A percentile compares a stretch with the other conserved stretches of the same genome.
These are phyloP conservation scores for Pilatotrama ljubarskyi DNA, from an alignment of 768 basidiomycete genomes.

Conservation along the genomic window DNA sequence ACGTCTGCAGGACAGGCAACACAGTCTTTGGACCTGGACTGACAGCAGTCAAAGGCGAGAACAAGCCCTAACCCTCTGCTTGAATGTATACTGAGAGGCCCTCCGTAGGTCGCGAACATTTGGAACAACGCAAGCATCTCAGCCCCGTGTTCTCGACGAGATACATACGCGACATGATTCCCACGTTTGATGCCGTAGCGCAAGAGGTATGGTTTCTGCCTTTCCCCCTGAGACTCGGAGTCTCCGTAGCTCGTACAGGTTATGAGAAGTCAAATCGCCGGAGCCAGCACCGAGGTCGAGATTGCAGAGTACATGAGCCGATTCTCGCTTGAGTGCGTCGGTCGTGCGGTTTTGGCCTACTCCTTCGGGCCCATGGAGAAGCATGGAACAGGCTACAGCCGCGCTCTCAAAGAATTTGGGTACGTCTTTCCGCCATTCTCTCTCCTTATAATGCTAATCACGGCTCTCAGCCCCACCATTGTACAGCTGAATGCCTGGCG, in stretches of 20 bases:
- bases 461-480: slow-evolving; percentile 10
- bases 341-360: slow-evolving; percentile 3
- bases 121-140: slow-evolving; percentile 10
- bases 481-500: neutral
- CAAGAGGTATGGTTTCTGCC: neutral
- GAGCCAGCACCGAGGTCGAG: slow-evolving; percentile 1
- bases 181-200: neutral
- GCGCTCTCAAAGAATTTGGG: slow-evolving; percentile 14
- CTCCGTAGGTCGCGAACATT: neutral
- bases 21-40: slow-evolving; percentile 4
- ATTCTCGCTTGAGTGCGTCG: slow-evolving; percentile 11
- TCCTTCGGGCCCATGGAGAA: slow-evolving; percentile 10
- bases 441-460: neutral
- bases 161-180: neutral
- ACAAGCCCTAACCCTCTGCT: neutral
- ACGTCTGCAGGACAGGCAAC: neutral
- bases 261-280: neutral
- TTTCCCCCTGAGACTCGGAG: neutral
- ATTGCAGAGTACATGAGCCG: slow-evolving; percentile 3
- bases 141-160: slow-evolving; percentile 1
- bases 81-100: neutral
- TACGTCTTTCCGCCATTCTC: neutral
- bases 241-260: neutral
- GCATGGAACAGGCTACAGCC: slow-evolving; percentile 14
- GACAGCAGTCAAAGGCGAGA: neutral